Conservation (phyloP, 441 rosid genomes). For the Aleurites moluccanus region DNA sequence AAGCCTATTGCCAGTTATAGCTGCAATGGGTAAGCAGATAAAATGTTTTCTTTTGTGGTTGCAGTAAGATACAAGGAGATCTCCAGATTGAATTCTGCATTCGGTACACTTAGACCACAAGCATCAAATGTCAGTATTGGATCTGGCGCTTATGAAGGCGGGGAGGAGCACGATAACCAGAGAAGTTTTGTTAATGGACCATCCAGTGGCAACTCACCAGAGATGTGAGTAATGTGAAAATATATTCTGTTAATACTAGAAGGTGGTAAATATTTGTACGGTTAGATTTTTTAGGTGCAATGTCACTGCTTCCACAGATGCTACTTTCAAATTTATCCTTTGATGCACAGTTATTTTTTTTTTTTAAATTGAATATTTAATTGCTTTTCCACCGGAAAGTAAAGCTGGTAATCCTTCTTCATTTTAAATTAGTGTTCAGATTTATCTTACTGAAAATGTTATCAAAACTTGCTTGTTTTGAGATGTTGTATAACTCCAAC, state of each 20-base stretch:
- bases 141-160: constrained; percentile 57
- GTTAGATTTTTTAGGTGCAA: constrained; percentile 11
- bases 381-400: too few relatives aligned
- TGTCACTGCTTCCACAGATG: not conserved
- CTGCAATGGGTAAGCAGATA: not conserved
- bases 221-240: constrained; percentile 45
- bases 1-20: constrained; percentile 1
- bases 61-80: constrained; percentile 70
- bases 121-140: constrained; percentile 73
- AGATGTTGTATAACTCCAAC: too few relatives aligned
- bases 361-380: not conserved
- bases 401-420: too few relatives aligned
- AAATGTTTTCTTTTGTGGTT: constrained; percentile 28
- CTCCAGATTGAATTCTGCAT: constrained; percentile 37
- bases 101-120: constrained; percentile 42
- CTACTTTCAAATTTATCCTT: not conserved
- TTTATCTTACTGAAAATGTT: too few relatives aligned
- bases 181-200: constrained; percentile 36
- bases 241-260: constrained; percentile 8
- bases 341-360: not conserved
- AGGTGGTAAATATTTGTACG: not conserved
- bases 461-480: too few relatives aligned
- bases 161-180: constrained; percentile 46
- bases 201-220: constrained; percentile 39
- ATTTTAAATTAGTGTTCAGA: too few relatives aligned